Evolutionary conservation across 768 basidiomycete genomes (phyloP).

Genomic region (Suillus americanus): DNA sequence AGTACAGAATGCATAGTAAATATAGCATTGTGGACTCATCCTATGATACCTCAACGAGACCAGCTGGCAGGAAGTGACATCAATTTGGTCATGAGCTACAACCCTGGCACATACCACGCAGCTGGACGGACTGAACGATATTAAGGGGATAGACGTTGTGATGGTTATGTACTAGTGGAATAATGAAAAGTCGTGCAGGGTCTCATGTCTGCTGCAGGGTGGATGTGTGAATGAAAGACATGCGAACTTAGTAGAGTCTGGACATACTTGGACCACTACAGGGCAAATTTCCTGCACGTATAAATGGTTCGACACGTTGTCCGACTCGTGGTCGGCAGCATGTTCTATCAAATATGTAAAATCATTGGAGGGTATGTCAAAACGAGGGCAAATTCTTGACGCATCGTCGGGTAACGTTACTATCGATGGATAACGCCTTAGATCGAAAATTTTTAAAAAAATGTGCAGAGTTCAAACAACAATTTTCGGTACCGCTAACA

Average conservation of each 20-base stretch:
- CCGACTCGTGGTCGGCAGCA: neutral
- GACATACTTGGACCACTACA: neutral
- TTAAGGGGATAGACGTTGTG: neutral
- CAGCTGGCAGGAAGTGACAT: neutral
- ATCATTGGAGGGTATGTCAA: neutral
- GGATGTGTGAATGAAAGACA: neutral
- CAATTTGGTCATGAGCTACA: too few species aligned
- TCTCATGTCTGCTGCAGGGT: neutral
- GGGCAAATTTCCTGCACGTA: neutral
- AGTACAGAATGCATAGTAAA: neutral
- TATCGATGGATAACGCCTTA: neutral
- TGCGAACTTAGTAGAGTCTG: neutral
- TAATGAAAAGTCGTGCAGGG: neutral
- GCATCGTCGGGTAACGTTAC: too few species aligned
- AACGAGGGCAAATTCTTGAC: neutral
- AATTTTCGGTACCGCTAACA: neutral
- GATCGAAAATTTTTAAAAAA: neutral
- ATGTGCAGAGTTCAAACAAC: neutral
- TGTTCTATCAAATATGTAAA: conserved; percentile 1
- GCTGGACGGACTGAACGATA: too few species aligned
- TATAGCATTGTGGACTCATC: neutral
- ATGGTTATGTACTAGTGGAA: neutral
- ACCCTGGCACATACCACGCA: too few species aligned
- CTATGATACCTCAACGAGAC: neutral
- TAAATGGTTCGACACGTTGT: neutral